Conservation (phyloP, 768 basidiomycete species). For the Mycena amicta region DNA sequence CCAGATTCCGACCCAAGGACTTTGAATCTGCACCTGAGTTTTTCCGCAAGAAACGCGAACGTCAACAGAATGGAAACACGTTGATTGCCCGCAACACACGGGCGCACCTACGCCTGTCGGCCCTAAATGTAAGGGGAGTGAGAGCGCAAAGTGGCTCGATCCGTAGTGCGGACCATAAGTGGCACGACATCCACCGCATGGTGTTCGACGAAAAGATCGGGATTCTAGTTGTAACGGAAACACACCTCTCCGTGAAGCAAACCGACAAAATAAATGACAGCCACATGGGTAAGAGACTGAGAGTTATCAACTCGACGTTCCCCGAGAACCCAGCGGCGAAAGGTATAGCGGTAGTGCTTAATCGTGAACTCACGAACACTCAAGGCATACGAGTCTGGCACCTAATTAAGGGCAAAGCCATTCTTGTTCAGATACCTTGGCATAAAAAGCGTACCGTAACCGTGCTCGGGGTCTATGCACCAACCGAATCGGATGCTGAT, state of each 20-base stretch:
- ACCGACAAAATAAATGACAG: not conserved
- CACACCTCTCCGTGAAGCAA: conserved; percentile 1
- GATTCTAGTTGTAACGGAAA: not conserved
- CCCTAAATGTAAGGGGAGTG: conserved; percentile 1
- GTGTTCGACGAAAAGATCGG: conserved; percentile 1
- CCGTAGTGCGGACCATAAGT: not conserved
- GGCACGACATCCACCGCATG: conserved; percentile 2
- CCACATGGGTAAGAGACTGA: too few relatives aligned
- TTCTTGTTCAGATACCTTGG: not conserved
- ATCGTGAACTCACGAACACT: conserved; percentile 11
- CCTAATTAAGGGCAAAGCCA: conserved; percentile 3
- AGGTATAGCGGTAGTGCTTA: conserved; percentile 15
- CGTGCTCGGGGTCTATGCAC: not conserved
- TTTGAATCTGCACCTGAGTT: not conserved
- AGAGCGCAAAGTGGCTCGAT: not conserved
- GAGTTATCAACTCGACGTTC: not conserved
- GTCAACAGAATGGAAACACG: not conserved
- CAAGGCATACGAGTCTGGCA: not conserved
- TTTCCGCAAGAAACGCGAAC: not conserved
- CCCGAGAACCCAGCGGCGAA: not conserved
- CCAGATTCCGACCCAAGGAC: not conserved
- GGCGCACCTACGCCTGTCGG: not conserved
- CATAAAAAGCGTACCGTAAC: conserved; percentile 1
- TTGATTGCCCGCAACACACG: not conserved
- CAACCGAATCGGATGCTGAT: not conserved